Conservation (phyloP, 139 green algal species). For the Haematococcus sp. region DNA sequence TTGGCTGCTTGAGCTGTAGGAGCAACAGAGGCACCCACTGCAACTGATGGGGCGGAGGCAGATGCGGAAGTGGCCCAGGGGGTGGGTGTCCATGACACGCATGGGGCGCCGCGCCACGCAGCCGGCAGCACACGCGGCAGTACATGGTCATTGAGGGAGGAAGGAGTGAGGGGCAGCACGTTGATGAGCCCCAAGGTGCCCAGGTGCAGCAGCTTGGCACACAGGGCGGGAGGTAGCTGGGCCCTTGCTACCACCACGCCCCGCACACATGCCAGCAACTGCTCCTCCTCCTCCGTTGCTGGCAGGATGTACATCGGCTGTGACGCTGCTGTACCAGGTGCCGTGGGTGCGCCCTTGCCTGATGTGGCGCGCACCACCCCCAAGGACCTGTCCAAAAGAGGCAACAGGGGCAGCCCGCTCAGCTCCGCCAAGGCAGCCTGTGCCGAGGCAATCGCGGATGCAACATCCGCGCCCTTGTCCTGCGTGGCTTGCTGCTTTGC, state of each 20-base stretch:
- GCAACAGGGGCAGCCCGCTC: slow-evolving; percentile 58
- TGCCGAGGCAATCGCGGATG: no score
- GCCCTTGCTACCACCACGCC: slow-evolving; percentile 9
- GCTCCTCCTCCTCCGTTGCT: slow-evolving; percentile 15
- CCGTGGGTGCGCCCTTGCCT: background rate
- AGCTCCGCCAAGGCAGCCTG: slow-evolving; percentile 29
- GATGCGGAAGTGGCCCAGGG: background rate
- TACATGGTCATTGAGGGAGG: slow-evolving; percentile 28
- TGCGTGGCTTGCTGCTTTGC: background rate
- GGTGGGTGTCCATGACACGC: slow-evolving; percentile 24
- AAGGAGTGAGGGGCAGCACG: slow-evolving; percentile 24
- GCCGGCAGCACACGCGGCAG: slow-evolving; percentile 52
- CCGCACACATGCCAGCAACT: slow-evolving; percentile 26
- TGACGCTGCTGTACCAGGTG: background rate
- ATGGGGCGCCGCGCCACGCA: slow-evolving; percentile 32
- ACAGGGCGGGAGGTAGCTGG: background rate
- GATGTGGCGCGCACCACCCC: slow-evolving; percentile 13
- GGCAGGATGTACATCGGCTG: slow-evolving; percentile 20
- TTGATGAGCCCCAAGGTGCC: slow-evolving; percentile 23
- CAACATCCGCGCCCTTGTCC: no score
- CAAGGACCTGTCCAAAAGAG: slow-evolving; percentile 41
- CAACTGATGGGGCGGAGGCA: slow-evolving; percentile 6
- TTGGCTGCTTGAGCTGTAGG: no score
- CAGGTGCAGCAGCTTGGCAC: background rate
- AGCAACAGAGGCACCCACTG: background rate